Base-by-base conservation (phyloP, 2,329 filamentous ascomycete genomes). In the Trichothecium roseum region DNA sequence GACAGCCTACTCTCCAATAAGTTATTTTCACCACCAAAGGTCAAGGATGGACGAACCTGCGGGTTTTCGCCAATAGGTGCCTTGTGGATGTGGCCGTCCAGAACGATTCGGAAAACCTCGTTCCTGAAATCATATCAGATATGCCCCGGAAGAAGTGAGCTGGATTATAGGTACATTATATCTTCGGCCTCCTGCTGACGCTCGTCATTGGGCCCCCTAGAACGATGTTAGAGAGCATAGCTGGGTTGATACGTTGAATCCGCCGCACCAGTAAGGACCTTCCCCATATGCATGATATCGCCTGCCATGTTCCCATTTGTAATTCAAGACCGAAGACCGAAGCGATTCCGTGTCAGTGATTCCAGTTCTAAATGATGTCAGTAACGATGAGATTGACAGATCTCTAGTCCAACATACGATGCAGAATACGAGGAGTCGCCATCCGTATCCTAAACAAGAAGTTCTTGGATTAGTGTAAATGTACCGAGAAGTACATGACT, bases 211-310 rank as follows among this genome's bases (percentile, higher is more conserved):
- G 50, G 49, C 1, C 42, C 48, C 48, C 49, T 52, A 2, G 6
- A 10, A 24, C 20, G 20, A 24, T 24, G 6, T 24, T 24, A 24
- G 20, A 24, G 10, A 24, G 20, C 10, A 6, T 24, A 10, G 6
- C 20, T 24, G n/a, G n/a, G 10, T 24, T 24, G 20, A 8, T 15
- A 4, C 0, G 5, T 4, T 9, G 39, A 1, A 36, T 22, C 2
- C 26, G 15, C 8, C 12, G n/a, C 8, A 32, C 1, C n/a, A 28
- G 36, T 63, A 63, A 13, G 57, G 46, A 8, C 68, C 68, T 18
- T 66, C 59, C 24, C 60, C 57, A 43, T 62, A 66, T 30, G 56
- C 58, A 41, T 68, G 64, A 34, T 72, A 72, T 4, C 65, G 53
- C 1, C 68, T 57, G 3, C 66, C 66, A 34, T 69, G 61, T 37